phyloP scores from a whole-genome alignment of 192 early-diverging fungal species.

The Geranomyces michiganensis region DNA sequence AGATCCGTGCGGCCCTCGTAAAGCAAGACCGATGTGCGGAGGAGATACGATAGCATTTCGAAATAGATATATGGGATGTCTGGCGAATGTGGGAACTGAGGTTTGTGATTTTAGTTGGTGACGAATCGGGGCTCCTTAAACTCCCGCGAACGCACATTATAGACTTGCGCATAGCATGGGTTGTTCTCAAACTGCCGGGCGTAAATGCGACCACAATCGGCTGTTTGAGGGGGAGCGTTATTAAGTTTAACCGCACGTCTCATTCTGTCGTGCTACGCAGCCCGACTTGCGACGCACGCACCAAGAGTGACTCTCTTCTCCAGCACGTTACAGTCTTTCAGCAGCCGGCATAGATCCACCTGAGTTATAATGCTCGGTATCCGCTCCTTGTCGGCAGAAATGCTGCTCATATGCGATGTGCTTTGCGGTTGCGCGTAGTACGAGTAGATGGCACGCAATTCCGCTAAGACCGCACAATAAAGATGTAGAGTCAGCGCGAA shows the following conservation, averaged over 20 bases:
- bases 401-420: neutral
- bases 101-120: neutral
- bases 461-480: constrained; percentile 10
- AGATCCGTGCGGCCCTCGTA: constrained; percentile 38
- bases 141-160: constrained; percentile 27
- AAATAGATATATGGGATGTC: constrained; percentile 44
- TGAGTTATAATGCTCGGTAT: constrained; percentile 29
- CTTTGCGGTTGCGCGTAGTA: constrained; percentile 34
- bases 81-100: constrained; percentile 49
- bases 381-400: constrained; percentile 1
- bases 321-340: constrained; percentile 39
- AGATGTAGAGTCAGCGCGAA: too few species aligned
- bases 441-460: constrained; percentile 46
- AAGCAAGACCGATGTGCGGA: constrained; percentile 38
- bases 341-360: constrained; percentile 47
- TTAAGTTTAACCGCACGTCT: neutral
- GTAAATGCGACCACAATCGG: constrained; percentile 15
- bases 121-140: neutral
- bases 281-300: too few species aligned
- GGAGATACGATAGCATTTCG: constrained; percentile 50
- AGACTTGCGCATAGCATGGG: constrained; percentile 22
- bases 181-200: constrained; percentile 41
- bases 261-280: too few species aligned
- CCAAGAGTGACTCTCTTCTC: constrained; percentile 39
- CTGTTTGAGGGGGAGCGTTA: neutral